phyloP scores from a whole-genome alignment of 2,329 filamentous ascomycete genomes.

The Chaetomium strumarium region DNA sequence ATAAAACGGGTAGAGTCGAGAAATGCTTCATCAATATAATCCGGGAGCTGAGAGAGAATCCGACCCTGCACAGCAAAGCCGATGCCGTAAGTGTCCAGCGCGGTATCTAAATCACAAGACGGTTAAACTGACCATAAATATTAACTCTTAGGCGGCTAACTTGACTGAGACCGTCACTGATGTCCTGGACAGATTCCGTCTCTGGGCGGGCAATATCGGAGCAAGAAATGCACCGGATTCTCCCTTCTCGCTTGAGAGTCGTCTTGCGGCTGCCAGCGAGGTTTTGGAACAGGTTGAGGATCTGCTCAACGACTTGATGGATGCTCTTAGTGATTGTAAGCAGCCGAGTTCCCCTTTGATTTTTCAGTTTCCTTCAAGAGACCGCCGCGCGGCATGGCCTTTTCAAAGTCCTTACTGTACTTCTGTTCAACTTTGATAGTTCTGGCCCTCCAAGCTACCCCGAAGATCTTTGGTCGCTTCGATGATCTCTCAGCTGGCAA shows the following conservation, averaged over 20 bases:
- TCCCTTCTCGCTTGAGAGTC: not conserved
- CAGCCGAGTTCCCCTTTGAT: not conserved
- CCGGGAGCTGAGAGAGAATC: too few species aligned
- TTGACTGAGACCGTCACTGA: not conserved
- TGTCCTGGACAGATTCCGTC: conserved; percentile 9
- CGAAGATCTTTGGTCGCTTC: too few species aligned
- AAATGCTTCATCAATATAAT: too few species aligned
- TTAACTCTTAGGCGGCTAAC: too few species aligned
- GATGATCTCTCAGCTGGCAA: too few species aligned
- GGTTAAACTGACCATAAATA: too few species aligned
- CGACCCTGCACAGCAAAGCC: not conserved
- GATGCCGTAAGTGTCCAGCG: not conserved
- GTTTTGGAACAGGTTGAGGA: not conserved
- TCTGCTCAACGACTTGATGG: not conserved
- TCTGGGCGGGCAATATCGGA: conserved; percentile 12
- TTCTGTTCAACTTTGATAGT: too few species aligned
- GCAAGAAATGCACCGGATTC: not conserved
- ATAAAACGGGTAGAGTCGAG: too few species aligned
- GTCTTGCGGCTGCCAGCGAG: not conserved
- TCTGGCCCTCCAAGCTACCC: too few species aligned
- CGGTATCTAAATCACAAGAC: too few species aligned
- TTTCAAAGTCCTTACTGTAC: too few species aligned
- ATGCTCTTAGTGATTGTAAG: not conserved
- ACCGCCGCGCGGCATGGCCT: not conserved
- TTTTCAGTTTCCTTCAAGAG: not conserved